Evolutionary conservation across 441 rosid genomes (phyloP).

Genomic region (Adansonia gregorii): DNA sequence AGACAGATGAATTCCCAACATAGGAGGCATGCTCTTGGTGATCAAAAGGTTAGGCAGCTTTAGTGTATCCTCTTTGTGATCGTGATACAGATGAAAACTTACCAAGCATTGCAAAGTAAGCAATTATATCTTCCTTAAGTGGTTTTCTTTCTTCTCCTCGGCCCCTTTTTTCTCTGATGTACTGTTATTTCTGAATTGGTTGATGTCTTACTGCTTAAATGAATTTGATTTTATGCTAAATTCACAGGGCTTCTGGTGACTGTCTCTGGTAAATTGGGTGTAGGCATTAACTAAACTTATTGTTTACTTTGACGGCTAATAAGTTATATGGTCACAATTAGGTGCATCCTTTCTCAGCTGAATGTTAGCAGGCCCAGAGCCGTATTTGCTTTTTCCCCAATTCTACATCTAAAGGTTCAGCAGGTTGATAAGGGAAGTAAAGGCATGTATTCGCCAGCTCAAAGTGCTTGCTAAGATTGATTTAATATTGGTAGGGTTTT

Average conservation of each 20-base stretch:
- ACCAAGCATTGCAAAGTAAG: slow-evolving; percentile 48
- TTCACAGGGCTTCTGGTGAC: background rate
- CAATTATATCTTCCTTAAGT: slow-evolving; percentile 19
- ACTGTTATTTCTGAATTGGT: background rate
- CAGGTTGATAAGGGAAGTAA: background rate
- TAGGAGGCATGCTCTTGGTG: slow-evolving; percentile 33
- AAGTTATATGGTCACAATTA: background rate
- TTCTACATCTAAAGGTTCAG: background rate
- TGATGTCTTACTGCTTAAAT: background rate
- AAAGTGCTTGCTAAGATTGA: background rate
- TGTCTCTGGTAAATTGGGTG: background rate
- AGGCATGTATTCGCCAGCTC: background rate
- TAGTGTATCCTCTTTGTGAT: slow-evolving; percentile 28
- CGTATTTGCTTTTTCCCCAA: background rate
- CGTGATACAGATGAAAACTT: slow-evolving; percentile 31
- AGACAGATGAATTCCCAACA: slow-evolving; percentile 31
- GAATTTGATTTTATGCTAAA: background rate
- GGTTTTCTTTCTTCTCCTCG: background rate
- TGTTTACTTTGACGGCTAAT: background rate
- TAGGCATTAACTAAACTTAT: background rate
- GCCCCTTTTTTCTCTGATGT: background rate
- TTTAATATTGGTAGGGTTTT: background rate
- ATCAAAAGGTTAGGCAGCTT: slow-evolving; percentile 38
- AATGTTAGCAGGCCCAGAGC: background rate
- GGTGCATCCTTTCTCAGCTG: background rate